Evolutionary conservation across 2,329 filamentous ascomycete species (phyloP).

Genomic region (Trichoderma sp.): DNA sequence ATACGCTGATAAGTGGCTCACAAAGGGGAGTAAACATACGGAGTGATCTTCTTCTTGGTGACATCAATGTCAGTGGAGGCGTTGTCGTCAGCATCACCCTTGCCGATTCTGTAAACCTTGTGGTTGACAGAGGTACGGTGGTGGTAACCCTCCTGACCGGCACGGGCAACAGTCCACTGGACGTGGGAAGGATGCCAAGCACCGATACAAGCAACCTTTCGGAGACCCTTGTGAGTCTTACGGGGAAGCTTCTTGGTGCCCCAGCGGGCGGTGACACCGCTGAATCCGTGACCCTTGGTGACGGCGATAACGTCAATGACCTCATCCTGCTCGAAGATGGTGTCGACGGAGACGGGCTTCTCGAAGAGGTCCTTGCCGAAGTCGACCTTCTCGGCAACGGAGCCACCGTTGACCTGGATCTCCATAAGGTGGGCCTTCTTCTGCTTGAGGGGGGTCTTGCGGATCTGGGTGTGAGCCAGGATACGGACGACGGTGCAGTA

Average conservation of each 20-base stretch:
- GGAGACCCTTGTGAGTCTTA: conserved; percentile 99
- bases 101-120: conserved; percentile 99
- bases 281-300: conserved; percentile 99
- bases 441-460: conserved; percentile 99
- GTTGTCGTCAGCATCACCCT: conserved; percentile 85
- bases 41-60: conserved; percentile 99
- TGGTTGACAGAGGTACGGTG: conserved; percentile 99
- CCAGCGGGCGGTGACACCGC: conserved; percentile 96
- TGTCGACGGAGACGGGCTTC: conserved; percentile 92
- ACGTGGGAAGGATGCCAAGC: conserved; percentile 99
- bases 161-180: conserved; percentile 99
- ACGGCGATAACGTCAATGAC: conserved; percentile 99
- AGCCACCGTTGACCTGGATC: conserved; percentile 99
- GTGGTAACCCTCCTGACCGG: conserved; percentile 99
- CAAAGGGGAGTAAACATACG: conserved; percentile 65
- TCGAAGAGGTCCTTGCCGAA: conserved; percentile 96
- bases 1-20: neutral
- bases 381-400: conserved; percentile 92
- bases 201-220: conserved; percentile 99
- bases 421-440: conserved; percentile 99
- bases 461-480: conserved; percentile 98
- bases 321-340: conserved; percentile 99
- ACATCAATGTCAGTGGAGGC: conserved; percentile 93
- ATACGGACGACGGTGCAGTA: conserved; percentile 99
- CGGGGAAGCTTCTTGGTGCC: conserved; percentile 99